phyloP scores from a whole-genome alignment of 441 rosid genomes.

The Brassica balearica region DNA sequence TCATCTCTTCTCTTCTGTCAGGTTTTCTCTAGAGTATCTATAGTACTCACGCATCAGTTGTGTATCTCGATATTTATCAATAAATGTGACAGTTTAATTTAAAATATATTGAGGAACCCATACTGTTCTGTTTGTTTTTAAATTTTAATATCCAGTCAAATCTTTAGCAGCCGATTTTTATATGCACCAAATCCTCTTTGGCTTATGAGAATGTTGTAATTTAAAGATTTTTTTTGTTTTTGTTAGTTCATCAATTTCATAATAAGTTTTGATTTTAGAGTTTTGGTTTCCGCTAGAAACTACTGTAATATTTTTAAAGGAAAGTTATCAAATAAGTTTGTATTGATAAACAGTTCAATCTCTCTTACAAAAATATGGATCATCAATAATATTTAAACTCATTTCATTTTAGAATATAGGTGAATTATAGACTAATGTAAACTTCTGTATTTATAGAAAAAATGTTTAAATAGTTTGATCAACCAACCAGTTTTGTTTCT shows the following conservation, averaged over 20 bases:
- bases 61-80: slow-evolving; percentile 42
- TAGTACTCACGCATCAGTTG: slow-evolving; percentile 38
- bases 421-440: background rate
- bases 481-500: background rate
- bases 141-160: slow-evolving; percentile 24
- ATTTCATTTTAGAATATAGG: background rate
- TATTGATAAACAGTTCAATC: background rate
- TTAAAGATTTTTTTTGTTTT: background rate
- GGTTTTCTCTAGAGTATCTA: background rate
- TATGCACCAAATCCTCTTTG: background rate
- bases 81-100: background rate
- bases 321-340: background rate
- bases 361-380: background rate
- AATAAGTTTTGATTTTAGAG: background rate
- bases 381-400: background rate
- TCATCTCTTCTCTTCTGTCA: slow-evolving; percentile 40
- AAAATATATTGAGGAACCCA: slow-evolving; percentile 12
- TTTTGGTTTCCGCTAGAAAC: too few species aligned
- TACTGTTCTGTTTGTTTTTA: slow-evolving; percentile 11
- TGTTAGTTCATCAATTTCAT: background rate
- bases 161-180: slow-evolving; percentile 7
- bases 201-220: background rate
- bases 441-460: background rate
- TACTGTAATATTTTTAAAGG: too few species aligned
- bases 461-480: too few species aligned